A percentile compares a stretch with the other conserved stretches of the same genome.
These are phyloP conservation scores for Fremontodendron californicum DNA, from an alignment of 345 rosid genomes.

Conservation along the genomic window DNA sequence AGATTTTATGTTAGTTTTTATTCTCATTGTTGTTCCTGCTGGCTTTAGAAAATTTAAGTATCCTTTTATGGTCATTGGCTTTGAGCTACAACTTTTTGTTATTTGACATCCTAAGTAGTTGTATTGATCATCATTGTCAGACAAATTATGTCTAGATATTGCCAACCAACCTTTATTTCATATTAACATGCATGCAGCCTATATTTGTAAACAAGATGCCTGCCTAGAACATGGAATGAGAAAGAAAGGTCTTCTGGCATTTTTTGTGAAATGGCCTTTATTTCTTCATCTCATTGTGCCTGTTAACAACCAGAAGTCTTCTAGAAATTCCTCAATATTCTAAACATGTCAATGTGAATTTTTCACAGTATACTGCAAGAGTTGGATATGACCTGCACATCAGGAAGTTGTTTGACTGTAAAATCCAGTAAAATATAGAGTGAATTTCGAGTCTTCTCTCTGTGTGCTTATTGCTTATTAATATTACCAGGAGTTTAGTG, in stretches of 20 bases:
- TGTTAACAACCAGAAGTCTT: neutral
- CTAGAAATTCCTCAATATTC: neutral
- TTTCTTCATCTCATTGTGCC: neutral
- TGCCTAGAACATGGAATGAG: constrained; percentile 7
- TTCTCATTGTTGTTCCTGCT: neutral
- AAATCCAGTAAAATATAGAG: neutral
- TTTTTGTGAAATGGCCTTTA: neutral
- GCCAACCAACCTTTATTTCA: neutral
- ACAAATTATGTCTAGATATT: neutral
- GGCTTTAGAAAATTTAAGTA: constrained; percentile 10
- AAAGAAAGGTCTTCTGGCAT: neutral
- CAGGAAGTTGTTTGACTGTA: neutral
- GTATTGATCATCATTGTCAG: neutral
- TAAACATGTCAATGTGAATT: neutral
- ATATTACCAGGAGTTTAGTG: neutral
- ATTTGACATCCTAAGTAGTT: constrained; percentile 3
- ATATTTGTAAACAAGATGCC: neutral
- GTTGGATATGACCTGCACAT: neutral
- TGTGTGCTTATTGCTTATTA: constrained; percentile 4
- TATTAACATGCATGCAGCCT: neutral
- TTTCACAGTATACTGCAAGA: neutral
- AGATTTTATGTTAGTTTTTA: neutral
- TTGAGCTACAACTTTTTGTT: neutral
- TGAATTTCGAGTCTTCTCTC: neutral
- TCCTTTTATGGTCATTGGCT: neutral